Evolutionary conservation across 495 filamentous ascomycete genomes (phyloP).

Genomic region (Clavariopsis aquatica): DNA sequence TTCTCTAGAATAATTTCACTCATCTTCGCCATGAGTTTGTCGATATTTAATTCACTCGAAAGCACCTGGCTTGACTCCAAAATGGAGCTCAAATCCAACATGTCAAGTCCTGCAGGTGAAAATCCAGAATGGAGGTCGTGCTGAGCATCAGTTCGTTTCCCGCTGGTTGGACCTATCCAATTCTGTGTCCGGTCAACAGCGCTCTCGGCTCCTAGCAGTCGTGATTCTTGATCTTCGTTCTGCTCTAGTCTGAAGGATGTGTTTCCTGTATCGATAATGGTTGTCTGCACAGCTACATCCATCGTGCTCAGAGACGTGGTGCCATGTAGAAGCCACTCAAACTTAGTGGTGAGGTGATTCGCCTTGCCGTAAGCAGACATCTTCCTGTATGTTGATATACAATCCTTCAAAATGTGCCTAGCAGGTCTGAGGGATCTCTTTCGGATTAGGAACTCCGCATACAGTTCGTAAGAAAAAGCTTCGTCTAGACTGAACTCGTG

Average conservation of each 20-base stretch:
- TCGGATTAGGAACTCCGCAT: slow-evolving; percentile 73
- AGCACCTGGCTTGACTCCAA: slow-evolving; percentile 87
- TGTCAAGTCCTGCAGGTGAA: slow-evolving; percentile 57
- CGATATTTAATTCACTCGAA: slow-evolving; percentile 82
- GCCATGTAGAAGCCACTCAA: slow-evolving; percentile 69
- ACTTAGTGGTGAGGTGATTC: slow-evolving; percentile 66
- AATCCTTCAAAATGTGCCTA: slow-evolving; percentile 68
- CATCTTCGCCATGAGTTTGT: slow-evolving; percentile 83
- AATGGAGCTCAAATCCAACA: slow-evolving; percentile 85
- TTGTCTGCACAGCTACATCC: slow-evolving; percentile 77
- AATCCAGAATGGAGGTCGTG: slow-evolving; percentile 39
- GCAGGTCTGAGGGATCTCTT: slow-evolving; percentile 72
- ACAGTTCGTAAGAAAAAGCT: slow-evolving; percentile 74
- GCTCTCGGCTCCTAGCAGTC: slow-evolving; percentile 51
- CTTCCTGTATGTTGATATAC: slow-evolving; percentile 70
- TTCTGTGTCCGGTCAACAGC: slow-evolving; percentile 65
- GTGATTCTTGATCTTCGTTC: slow-evolving; percentile 53
- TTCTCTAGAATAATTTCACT: slow-evolving; percentile 86
- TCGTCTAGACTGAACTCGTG: slow-evolving; percentile 79
- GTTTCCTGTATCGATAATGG: slow-evolving; percentile 60
- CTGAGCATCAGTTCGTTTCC: slow-evolving; percentile 47
- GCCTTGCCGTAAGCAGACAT: slow-evolving; percentile 76
- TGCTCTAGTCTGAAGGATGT: slow-evolving; percentile 60
- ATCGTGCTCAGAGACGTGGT: slow-evolving; percentile 60
- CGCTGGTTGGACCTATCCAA: slow-evolving; percentile 52